A percentile compares a stretch with the other conserved stretches of the same genome.
phyloP scores from a whole-genome alignment of 75 land plant genomes.

The Selaginella moellendorffii region DNA sequence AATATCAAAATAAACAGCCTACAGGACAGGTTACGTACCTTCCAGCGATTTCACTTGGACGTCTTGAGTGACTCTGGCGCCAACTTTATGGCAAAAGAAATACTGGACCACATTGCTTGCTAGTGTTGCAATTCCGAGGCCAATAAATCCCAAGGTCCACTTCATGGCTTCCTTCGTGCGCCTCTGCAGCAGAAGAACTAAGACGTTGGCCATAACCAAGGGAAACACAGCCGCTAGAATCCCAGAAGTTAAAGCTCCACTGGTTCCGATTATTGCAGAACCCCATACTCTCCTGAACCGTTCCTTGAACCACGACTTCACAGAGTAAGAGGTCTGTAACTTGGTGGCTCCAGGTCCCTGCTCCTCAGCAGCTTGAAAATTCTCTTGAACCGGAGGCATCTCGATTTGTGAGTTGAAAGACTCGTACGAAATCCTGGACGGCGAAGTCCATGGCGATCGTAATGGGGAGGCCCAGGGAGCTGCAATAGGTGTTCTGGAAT shows the following conservation, averaged over 20 bases:
- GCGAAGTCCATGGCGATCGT: neutral
- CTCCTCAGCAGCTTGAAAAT: neutral
- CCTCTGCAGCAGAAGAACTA: neutral
- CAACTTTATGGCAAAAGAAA: neutral
- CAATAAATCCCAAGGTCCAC: neutral
- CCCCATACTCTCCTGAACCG: neutral
- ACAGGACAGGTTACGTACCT: neutral
- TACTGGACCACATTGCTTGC: neutral
- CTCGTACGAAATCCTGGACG: neutral
- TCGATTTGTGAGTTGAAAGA: neutral
- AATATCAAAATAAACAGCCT: too few species aligned
- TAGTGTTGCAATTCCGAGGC: neutral
- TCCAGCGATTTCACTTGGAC: neutral
- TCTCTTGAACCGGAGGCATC: neutral
- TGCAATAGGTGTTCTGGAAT: neutral
- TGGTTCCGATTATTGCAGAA: neutral
- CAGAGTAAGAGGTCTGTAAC: neutral
- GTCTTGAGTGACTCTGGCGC: neutral
- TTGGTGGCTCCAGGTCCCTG: neutral
- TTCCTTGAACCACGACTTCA: neutral
- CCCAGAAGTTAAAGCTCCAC: neutral
- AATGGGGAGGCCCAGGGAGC: neutral
- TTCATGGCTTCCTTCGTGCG: neutral
- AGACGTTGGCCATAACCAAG: neutral
- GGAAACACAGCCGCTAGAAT: neutral